phyloP scores from a whole-genome alignment of 2,329 filamentous ascomycete species.

The Phaeophleospora eucalypticola region DNA sequence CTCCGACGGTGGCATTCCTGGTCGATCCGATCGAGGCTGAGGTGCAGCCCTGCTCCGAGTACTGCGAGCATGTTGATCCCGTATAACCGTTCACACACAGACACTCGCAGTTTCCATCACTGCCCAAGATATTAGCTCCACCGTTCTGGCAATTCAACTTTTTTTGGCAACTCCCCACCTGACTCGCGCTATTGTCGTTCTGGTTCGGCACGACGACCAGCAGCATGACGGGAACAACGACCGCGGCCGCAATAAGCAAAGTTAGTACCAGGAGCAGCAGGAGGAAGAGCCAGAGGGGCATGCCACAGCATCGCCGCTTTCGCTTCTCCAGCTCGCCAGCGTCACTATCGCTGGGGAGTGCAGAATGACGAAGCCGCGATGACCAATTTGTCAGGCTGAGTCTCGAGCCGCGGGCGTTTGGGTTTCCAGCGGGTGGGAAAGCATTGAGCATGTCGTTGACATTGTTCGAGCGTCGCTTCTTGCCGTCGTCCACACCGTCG shows the following conservation, averaged over 20 bases:
- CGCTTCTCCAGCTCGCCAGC: conserved; percentile 16
- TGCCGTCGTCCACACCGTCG: conserved; percentile 29
- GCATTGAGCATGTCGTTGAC: conserved; percentile 62
- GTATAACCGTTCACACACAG: conserved; percentile 88
- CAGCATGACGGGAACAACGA: conserved; percentile 67
- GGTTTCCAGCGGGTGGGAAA: conserved; percentile 52
- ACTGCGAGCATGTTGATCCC: conserved; percentile 53
- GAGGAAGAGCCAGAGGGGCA: conserved; percentile 75
- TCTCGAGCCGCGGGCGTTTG: conserved; percentile 13
- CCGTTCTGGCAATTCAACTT: conserved; percentile 71
- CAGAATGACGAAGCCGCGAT: conserved; percentile 18
- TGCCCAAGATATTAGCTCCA: conserved; percentile 67
- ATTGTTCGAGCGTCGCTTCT: conserved; percentile 47
- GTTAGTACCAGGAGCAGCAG: conserved; percentile 62
- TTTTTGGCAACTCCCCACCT: conserved; percentile 52
- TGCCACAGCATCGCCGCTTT: conserved; percentile 71
- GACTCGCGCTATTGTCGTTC: conserved; percentile 31
- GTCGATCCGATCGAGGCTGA: conserved; percentile 46
- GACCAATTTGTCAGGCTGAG: conserved; percentile 6
- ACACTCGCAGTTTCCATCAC: conserved; percentile 65
- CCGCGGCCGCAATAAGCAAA: conserved; percentile 70
- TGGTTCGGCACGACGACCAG: conserved; percentile 56
- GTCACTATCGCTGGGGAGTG: conserved; percentile 30
- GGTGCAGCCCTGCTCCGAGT: conserved; percentile 53
- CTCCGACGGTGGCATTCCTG: conserved; percentile 73